These are phyloP conservation scores for Magnusiomyces paraingens DNA, from an alignment of 1,139 yeast genomes.

Conservation along the genomic window DNA sequence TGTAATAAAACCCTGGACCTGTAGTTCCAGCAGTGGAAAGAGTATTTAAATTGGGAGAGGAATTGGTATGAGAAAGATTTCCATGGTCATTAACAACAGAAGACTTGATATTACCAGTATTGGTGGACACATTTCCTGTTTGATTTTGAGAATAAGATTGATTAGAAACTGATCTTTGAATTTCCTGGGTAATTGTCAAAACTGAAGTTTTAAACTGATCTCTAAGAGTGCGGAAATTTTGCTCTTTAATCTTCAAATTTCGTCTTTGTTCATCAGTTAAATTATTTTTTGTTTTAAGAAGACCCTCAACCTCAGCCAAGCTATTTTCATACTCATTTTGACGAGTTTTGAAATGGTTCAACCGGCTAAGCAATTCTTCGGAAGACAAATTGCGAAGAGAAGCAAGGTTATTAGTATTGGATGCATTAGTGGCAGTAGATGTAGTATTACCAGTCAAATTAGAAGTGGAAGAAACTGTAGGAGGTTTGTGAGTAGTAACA, in stretches of 20 bases:
- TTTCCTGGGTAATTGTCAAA: slow-evolving; percentile 27
- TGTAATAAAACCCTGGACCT: not conserved
- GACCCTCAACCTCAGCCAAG: slow-evolving; percentile 21
- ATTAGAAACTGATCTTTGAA: slow-evolving; percentile 21
- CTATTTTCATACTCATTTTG: slow-evolving; percentile 18
- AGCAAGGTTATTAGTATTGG: not conserved
- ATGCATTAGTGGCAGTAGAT: not conserved
- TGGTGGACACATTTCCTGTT: not conserved
- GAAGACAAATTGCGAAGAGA: not conserved
- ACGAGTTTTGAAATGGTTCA: slow-evolving; percentile 21
- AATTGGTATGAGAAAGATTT: no score
- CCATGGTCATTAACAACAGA: no score
- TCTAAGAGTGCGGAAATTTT: slow-evolving; percentile 22
- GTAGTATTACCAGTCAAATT: not conserved
- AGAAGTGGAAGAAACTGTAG: not conserved
- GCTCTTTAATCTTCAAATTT: slow-evolving; percentile 22
- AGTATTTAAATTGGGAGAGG: not conserved
- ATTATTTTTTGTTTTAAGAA: slow-evolving; percentile 22
- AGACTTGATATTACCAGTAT: not conserved
- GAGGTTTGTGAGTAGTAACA: not conserved
- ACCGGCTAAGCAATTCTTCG: slow-evolving; percentile 14
- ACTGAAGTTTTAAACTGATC: slow-evolving; percentile 25
- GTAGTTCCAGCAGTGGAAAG: not conserved
- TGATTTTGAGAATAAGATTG: not conserved
- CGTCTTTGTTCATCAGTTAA: slow-evolving; percentile 21